A percentile compares a stretch with the other conserved stretches of the same genome.
Evolutionary conservation across 768 basidiomycete genomes (phyloP).

Genomic region (Boletus pseudo-olivaceus): DNA sequence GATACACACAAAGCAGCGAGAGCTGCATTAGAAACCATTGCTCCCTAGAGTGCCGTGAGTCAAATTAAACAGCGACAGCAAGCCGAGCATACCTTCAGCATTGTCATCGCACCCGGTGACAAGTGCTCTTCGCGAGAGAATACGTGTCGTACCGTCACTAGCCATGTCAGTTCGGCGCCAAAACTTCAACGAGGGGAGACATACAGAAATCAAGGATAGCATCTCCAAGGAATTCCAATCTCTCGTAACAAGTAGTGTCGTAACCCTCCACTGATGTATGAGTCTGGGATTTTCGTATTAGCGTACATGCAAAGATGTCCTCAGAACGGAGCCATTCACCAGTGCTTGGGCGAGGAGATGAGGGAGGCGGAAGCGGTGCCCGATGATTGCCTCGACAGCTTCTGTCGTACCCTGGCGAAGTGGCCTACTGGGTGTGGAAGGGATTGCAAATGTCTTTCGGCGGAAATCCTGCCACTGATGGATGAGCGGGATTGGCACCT

Average conservation of each 20-base stretch:
- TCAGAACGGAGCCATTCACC: slow-evolving; percentile 39
- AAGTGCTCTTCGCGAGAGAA: slow-evolving; percentile 60
- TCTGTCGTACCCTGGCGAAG: slow-evolving; percentile 47
- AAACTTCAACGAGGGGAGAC: slow-evolving; percentile 24
- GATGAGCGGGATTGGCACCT: slow-evolving; percentile 60
- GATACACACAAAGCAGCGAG: slow-evolving; percentile 74
- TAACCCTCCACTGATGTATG: slow-evolving; percentile 59
- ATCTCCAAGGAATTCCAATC: slow-evolving; percentile 84
- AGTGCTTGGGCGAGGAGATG: slow-evolving; percentile 70
- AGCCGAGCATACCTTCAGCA: slow-evolving; percentile 57
- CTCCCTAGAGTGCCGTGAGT: slow-evolving; percentile 45
- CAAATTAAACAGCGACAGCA: neutral
- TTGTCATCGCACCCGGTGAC: slow-evolving; percentile 72
- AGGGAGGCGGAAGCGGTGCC: slow-evolving; percentile 57
- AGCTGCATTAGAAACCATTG: slow-evolving; percentile 82
- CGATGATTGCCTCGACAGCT: slow-evolving; percentile 61
- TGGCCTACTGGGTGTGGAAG: slow-evolving; percentile 41
- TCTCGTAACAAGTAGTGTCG: slow-evolving; percentile 61
- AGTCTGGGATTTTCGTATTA: slow-evolving; percentile 46
- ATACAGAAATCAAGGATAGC: slow-evolving; percentile 79
- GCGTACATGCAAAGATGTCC: neutral
- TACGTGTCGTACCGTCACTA: slow-evolving; percentile 74
- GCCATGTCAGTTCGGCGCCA: slow-evolving; percentile 1
- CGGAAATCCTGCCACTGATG: slow-evolving; percentile 71
- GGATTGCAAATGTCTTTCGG: slow-evolving; percentile 42